Evolutionary conservation across 306 rosid species (phyloP).

Genomic region (Biancaea sappan): DNA sequence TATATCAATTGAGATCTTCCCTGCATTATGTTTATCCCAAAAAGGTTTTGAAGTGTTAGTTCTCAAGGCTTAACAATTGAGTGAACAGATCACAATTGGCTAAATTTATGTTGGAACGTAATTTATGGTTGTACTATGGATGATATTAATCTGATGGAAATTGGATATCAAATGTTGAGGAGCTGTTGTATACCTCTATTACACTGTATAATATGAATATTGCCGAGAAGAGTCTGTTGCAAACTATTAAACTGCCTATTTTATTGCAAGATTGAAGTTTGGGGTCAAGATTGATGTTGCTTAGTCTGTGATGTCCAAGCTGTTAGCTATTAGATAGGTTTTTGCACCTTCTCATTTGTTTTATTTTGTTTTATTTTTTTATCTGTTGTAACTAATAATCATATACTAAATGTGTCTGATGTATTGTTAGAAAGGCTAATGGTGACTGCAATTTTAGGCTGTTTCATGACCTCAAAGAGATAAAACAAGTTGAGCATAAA

Average conservation of each 20-base stretch:
- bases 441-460: constrained; percentile 2
- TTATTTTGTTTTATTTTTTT: not conserved
- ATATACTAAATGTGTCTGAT: constrained; percentile 19
- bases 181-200: not conserved
- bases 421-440: constrained; percentile 8
- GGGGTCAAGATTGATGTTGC: constrained; percentile 18
- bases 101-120: constrained; percentile 25
- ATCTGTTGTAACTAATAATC: not conserved
- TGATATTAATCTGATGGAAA: not conserved
- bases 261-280: constrained; percentile 18
- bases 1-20: not conserved
- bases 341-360: not conserved
- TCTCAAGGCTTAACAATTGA: not conserved
- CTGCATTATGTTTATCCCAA: not conserved
- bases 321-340: not conserved
- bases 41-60: not conserved
- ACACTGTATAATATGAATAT: not conserved
- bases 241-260: not conserved
- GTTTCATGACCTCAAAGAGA: not conserved
- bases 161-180: constrained; percentile 21
- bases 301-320: not conserved
- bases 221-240: not conserved
- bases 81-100: not conserved
- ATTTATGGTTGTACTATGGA: not conserved
- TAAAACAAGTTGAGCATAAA: not conserved